These are phyloP conservation scores for Rubia tinctorum DNA, from an alignment of 305 asterid genomes.

Conservation along the genomic window DNA sequence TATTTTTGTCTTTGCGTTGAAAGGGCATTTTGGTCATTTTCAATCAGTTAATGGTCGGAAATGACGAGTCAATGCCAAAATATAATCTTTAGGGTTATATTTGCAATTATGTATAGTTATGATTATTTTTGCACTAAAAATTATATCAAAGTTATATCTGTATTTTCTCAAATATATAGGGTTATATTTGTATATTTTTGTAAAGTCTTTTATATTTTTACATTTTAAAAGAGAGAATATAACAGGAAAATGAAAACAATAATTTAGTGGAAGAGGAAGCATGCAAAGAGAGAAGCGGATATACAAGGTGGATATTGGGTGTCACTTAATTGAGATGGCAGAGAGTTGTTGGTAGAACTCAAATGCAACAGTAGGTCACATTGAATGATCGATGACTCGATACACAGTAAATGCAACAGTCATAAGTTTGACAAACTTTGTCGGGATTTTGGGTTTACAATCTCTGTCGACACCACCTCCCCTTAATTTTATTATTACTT, in stretches of 20 bases:
- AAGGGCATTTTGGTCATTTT: too few relatives aligned
- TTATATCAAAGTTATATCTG: too few relatives aligned
- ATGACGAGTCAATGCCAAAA: too few relatives aligned
- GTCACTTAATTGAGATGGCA: constrained; percentile 29
- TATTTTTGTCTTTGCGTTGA: too few relatives aligned
- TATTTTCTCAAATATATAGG: too few relatives aligned
- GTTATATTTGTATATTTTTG: too few relatives aligned
- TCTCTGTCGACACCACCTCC: background rate
- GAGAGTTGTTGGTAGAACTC: constrained; percentile 27
- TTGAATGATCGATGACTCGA: constrained; percentile 1
- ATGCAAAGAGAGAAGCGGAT: background rate
- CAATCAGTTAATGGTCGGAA: too few relatives aligned
- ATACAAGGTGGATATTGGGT: constrained; percentile 24
- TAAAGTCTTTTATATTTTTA: too few relatives aligned
- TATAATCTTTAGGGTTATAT: too few relatives aligned
- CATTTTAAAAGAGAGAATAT: background rate
- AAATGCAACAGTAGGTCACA: background rate
- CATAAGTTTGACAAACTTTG: background rate
- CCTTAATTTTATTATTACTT: background rate
- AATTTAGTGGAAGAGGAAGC: too few relatives aligned
- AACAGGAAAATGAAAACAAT: background rate
- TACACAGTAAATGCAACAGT: constrained; percentile 16
- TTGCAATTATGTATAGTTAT: too few relatives aligned
- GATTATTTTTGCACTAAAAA: too few relatives aligned
- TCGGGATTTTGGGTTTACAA: constrained; percentile 1